Base-by-base conservation (phyloP, 1,139 yeast species). In the Protomyces macrosporus region DNA sequence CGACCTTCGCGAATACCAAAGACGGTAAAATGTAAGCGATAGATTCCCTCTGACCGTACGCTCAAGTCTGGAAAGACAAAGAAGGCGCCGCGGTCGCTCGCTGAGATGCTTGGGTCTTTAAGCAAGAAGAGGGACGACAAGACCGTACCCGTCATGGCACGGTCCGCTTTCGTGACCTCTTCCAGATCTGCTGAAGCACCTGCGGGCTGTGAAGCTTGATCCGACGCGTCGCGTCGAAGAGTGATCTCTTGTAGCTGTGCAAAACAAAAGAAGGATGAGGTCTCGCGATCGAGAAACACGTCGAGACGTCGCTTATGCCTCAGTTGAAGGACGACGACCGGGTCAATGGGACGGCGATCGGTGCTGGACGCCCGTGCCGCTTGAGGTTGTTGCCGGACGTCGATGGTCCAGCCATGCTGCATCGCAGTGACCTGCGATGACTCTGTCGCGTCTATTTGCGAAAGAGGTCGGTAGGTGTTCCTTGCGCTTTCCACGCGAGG, bases 1-100 rank as follows among this genome's bases (percentile, higher is more conserved):
- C 50, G 9, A n/a, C 23, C 35, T 12, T 33, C 32, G 4, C 16
- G 48, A 12, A 53, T 9, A 48, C 63, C 59, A 68, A 70, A 75
- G 14, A 73, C 70, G 52, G 70, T 68, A 61, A 73, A 75, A 37
- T 70, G 70, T 36, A 75, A 67, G 42, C 71, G 68, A 65, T 74
- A 75, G 37, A 67, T 36, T 32, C 77, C 77, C 57, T 75, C 77
- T 54, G 74, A 75, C 7, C 77, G 70, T 32, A 75, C 71, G 37
- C 75, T 72, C 51, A 75, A 69, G 61, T 75, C 76, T 58, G 72
- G 73, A 51, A 75, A 69, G 51, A 75, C 70, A 64, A 75, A 75
- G 65, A 72, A 73, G 48, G 69, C 68, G 32, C 67, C 63, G 14
- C 56, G 42, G 33, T 51, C 4, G 56, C 36, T 34, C 10, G n/a